Evolutionary conservation across 1,284 basidiomycete genomes (phyloP).

Genomic region (Heliocybe sulcata): DNA sequence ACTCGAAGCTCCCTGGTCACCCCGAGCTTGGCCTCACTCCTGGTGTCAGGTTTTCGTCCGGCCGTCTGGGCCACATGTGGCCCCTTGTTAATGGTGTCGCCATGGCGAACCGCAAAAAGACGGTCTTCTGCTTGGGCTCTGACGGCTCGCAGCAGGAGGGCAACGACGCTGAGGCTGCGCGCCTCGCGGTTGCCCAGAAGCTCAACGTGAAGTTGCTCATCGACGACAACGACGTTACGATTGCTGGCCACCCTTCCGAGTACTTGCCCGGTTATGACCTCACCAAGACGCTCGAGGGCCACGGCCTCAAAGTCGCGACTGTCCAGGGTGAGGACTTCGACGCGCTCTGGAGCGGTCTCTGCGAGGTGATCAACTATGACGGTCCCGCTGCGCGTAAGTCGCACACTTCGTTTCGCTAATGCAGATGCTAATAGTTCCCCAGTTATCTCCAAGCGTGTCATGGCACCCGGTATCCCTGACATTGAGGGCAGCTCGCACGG

Average conservation of each 20-base stretch:
- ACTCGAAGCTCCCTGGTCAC: conserved; percentile 81
- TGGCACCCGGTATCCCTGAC: conserved; percentile 75
- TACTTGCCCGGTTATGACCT: conserved; percentile 76
- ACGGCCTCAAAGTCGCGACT: conserved; percentile 68
- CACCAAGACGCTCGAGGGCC: conserved; percentile 66
- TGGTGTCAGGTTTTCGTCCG: conserved; percentile 83
- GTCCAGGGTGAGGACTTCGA: conserved; percentile 76
- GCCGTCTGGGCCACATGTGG: conserved; percentile 82
- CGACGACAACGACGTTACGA: conserved; percentile 85
- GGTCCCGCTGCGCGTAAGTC: conserved; percentile 71
- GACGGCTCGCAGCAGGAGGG: conserved; percentile 88
- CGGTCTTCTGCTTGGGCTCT: conserved; percentile 75
- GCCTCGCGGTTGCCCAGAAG: conserved; percentile 73
- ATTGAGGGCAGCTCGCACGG: conserved; percentile 75
- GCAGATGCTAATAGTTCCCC: conserved; percentile 6
- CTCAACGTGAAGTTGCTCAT: conserved; percentile 81
- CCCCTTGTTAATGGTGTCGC: conserved; percentile 77
- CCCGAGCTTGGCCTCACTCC: conserved; percentile 82
- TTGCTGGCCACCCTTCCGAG: conserved; percentile 77
- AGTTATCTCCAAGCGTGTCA: conserved; percentile 70
- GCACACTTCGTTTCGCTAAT: not conserved
- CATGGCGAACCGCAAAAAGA: conserved; percentile 69
- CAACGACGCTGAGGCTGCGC: conserved; percentile 82
- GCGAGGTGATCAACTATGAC: conserved; percentile 42
- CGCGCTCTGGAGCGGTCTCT: conserved; percentile 62